Evolutionary conservation across 169 alveolate species (phyloP).

Genomic region (Babesia gibsoni): DNA sequence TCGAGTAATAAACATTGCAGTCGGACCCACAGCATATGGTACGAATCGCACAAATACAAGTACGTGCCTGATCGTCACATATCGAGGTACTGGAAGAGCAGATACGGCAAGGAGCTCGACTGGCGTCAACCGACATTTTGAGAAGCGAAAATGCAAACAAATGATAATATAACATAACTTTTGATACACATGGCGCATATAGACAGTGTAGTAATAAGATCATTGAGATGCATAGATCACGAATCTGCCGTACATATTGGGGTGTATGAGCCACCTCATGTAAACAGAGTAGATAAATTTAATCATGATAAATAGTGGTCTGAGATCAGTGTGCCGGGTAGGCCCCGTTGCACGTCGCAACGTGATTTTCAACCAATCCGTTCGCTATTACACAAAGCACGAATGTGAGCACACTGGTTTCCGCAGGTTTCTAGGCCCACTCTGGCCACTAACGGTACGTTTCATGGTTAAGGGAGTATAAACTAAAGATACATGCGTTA

Average conservation of each 20-base stretch:
- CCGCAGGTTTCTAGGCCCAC: slow-evolving; percentile 45
- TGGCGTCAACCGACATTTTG: slow-evolving; percentile 67
- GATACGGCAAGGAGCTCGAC: slow-evolving; percentile 49
- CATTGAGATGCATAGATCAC: too few relatives aligned
- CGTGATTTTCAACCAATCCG: slow-evolving; percentile 1
- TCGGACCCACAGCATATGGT: slow-evolving; percentile 77
- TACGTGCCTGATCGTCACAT: slow-evolving; percentile 81
- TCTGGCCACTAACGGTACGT: slow-evolving; percentile 51
- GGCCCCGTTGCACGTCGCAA: background rate
- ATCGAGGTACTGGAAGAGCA: slow-evolving; percentile 68
- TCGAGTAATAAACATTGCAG: background rate
- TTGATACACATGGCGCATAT: too few relatives aligned
- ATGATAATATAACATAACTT: background rate
- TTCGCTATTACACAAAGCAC: slow-evolving; percentile 51
- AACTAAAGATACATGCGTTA: too few relatives aligned
- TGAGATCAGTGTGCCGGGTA: slow-evolving; percentile 2
- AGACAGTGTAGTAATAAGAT: too few relatives aligned
- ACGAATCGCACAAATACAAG: slow-evolving; percentile 75
- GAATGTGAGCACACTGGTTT: slow-evolving; percentile 47
- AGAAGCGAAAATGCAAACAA: too few relatives aligned
- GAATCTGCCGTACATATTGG: too few relatives aligned
- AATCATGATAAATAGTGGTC: background rate
- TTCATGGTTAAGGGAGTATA: background rate
- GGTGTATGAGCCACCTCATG: too few relatives aligned
- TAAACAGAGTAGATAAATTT: background rate